A percentile compares a stretch with the other conserved stretches of the same genome.
Evolutionary conservation across 345 rosid species (phyloP).

Genomic region (Lagerstroemia speciosa): DNA sequence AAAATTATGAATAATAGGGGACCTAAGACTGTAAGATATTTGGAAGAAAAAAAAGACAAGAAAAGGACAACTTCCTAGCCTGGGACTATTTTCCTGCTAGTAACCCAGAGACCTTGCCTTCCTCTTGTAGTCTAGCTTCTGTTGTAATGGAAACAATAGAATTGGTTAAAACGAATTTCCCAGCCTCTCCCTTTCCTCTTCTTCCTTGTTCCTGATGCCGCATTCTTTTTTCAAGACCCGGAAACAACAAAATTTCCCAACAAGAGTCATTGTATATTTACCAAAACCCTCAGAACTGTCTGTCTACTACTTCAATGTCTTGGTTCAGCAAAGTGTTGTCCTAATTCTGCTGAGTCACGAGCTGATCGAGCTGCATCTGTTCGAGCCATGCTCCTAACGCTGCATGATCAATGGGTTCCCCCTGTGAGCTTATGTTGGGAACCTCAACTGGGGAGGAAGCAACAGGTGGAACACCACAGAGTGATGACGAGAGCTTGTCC

Average conservation of each 20-base stretch:
- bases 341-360: conserved; percentile 80
- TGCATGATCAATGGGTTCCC: conserved; percentile 46
- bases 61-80: conserved; percentile 17
- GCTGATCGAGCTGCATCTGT: conserved; percentile 88
- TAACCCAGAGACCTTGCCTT: conserved; percentile 22
- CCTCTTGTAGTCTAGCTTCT: conserved; percentile 24
- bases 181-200: conserved; percentile 16
- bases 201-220: conserved; percentile 11
- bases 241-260: conserved; percentile 19
- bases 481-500: conserved; percentile 34
- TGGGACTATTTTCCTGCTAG: conserved; percentile 18
- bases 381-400: conserved; percentile 70
- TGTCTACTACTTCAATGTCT: conserved; percentile 22
- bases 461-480: conserved; percentile 20
- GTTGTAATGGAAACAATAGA: conserved; percentile 21
- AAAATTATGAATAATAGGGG: conserved; percentile 16
- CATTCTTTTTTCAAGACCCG: conserved; percentile 23
- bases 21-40: conserved; percentile 21
- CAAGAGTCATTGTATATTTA: conserved; percentile 24
- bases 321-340: not conserved
- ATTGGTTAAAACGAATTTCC: conserved; percentile 37
- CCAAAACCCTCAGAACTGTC: conserved; percentile 31
- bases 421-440: conserved; percentile 27
- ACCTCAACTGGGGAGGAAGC: conserved; percentile 25
- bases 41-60: conserved; percentile 8